Evolutionary conservation across 148 eudicot species (phyloP), one percentile per base, ranked within the genome.

Genomic region (Talinum fruticosum): DNA sequence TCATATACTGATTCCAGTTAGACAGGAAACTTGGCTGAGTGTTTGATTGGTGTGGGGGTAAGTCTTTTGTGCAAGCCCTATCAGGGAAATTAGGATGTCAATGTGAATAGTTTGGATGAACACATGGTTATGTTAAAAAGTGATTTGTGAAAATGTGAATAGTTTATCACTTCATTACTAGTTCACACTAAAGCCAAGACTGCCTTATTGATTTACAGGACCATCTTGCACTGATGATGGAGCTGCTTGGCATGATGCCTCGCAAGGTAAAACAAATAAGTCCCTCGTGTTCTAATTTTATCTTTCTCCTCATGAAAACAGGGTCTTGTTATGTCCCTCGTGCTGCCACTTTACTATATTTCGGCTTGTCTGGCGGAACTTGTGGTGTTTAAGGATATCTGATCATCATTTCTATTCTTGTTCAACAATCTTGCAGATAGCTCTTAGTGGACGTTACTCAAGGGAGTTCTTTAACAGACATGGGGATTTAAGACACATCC

Each of bases 221-320:
- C 85, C 97, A 96, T 78, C 86, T 95, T 81, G 98, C 97, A 26
- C 85, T 92, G 85, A 95, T 95, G 98, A 92, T 95, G 98, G 98
- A 95, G 85, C 91, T 95, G 75, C 86, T 90, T 23, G 98, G 98
- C n/a, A 85, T 80, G 89, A 95, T 95, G 89, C 98, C 98, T 66
- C 92, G 94, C 32, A 93, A 95, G 93, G 99, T 95, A 72, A 41
- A 82, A 80, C 30, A 61, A 33, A 70, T 66, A 24, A 62, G 66
- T 62, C 3, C 32, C 10, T n/a, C n/a, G n/a, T 59, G 64, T 1
- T n/a, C 29, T 59, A 59, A 59, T 59, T 24, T 59, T 6, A 1
- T 6, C 32, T 13, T 3, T 28, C 66, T 14, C 14, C 14, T 6
- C 14, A 8, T 59, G 30, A 23, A 21, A 54, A 54, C 24, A 54